Percentiles rank a stretch among this genome's conserved stretches.
These are phyloP conservation scores for Penicillium simplicissimum DNA, from an alignment of 495 filamentous ascomycete genomes.

Conservation along the genomic window DNA sequence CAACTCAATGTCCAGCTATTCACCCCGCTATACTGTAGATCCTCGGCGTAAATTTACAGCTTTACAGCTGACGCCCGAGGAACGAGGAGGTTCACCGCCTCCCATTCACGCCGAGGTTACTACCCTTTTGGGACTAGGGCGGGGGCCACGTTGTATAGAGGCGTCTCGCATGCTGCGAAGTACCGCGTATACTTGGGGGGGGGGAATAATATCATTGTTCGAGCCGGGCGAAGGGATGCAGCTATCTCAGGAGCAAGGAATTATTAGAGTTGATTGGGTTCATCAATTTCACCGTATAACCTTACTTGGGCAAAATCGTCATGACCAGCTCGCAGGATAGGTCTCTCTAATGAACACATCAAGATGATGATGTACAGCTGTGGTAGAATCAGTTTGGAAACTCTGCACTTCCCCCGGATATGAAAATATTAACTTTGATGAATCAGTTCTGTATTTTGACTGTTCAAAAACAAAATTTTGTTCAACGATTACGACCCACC, in stretches of 20 bases:
- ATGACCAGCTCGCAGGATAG: not conserved
- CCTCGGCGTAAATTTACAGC: constrained; percentile 6
- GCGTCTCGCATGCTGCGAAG: not conserved
- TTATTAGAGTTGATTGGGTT: not conserved
- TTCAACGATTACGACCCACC: no score
- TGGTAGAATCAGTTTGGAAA: no score
- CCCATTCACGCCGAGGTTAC: constrained; percentile 16
- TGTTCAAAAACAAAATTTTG: no score
- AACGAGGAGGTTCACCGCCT: constrained; percentile 18
- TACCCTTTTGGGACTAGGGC: constrained; percentile 24
- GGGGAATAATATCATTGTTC: not conserved
- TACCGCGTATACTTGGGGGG: constrained; percentile 4
- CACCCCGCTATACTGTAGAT: not conserved
- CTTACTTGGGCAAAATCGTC: not conserved
- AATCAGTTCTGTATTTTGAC: no score
- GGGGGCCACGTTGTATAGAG: constrained; percentile 6
- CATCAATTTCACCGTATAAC: not conserved
- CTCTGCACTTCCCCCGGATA: no score
- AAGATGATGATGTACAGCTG: no score
- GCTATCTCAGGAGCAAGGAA: not conserved
- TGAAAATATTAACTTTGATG: no score
- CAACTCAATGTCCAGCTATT: not conserved
- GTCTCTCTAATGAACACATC: not conserved
- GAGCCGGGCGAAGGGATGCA: not conserved
- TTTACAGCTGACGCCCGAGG: not conserved